Base-by-base conservation (phyloP, 495 filamentous ascomycete genomes). In the Lineolata rhizophorae region DNA sequence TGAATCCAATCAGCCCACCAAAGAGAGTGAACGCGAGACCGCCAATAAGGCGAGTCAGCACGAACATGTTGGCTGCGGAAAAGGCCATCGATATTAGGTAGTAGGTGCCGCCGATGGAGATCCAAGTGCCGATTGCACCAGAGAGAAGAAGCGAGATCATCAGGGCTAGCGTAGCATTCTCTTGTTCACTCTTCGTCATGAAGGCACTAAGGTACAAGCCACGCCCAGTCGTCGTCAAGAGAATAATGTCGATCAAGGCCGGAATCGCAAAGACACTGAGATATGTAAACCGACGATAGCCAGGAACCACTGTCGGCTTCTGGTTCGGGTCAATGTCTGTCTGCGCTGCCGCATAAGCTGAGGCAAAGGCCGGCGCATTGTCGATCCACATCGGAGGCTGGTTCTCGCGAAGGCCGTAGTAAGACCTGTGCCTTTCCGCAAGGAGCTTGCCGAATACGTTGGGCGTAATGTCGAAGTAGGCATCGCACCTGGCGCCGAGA, bases 51-150 rank as follows among this genome's bases (percentile, higher is more conserved):
- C 67, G 55, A 16, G 62, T 65, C 2, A 70, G 47, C 10, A 72
- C 56, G 35, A 70, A 70, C 55, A 68, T 62, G 30, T 68, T 70
- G 24, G 64, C 62, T 5, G 65, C 66, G 5, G 63, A 57, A 41
- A 70, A 72, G 1, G 64, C 65, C 56, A 63, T 67, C 3, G 60
- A 61, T 20, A 64, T 55, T 13, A 72, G 56, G 39, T 72, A 72
- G 48, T 70, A 72, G 1, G 56, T 61, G 0, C 66, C 67, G 30
- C 65, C 65, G 27, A 54, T 61, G 26, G 56, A 57, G 35, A 72
- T 67, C 65, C 61, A 67, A 0, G 66, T 64, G 13, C 66, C 66
- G 30, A 70, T 59, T 2, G 56, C 66, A 37, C 66, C 67, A 4
- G 56, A 65, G 14, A 69, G 44, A 5, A 70, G 43, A 15, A 72